Conservation (phyloP, 1,139 yeast genomes). For the Yamadazyma triangularis region DNA sequence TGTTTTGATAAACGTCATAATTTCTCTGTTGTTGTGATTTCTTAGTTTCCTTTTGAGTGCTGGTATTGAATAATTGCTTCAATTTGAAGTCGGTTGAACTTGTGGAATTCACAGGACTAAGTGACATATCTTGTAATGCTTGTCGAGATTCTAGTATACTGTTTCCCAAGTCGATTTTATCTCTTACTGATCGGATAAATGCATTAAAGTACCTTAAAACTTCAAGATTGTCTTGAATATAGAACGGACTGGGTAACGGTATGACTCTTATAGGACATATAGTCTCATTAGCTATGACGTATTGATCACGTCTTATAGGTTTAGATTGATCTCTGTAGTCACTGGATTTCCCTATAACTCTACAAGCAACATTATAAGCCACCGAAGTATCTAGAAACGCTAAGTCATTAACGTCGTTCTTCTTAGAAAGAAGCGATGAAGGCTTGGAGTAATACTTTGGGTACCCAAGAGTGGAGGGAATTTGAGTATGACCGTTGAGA, state of each 20-base stretch:
- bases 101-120: constrained; percentile 14
- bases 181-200: constrained; percentile 28
- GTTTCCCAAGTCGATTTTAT: constrained; percentile 28
- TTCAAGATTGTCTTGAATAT: constrained; percentile 18
- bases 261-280: constrained; percentile 33
- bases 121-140: constrained; percentile 6
- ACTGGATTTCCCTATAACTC: constrained; percentile 40
- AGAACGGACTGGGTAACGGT: constrained; percentile 24
- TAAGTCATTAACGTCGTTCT: constrained; percentile 25
- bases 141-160: constrained; percentile 12
- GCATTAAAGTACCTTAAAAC: constrained; percentile 31
- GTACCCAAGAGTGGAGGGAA: constrained; percentile 38
- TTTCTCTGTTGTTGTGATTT: constrained; percentile 9
- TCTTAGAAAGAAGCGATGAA: constrained; percentile 20
- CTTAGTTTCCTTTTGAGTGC: constrained; percentile 12
- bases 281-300: constrained; percentile 35
- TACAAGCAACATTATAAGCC: constrained; percentile 36
- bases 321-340: constrained; percentile 21
- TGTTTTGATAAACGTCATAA: constrained; percentile 28
- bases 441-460: constrained; percentile 21
- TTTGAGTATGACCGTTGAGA: constrained; percentile 30
- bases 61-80: constrained; percentile 30
- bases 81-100: constrained; percentile 27
- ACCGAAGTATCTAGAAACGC: constrained; percentile 36
- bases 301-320: constrained; percentile 24